Evolutionary conservation across 2,329 filamentous ascomycete species (phyloP), one percentile per base, ranked within the genome.

Genomic region (Neonectria sp.): DNA sequence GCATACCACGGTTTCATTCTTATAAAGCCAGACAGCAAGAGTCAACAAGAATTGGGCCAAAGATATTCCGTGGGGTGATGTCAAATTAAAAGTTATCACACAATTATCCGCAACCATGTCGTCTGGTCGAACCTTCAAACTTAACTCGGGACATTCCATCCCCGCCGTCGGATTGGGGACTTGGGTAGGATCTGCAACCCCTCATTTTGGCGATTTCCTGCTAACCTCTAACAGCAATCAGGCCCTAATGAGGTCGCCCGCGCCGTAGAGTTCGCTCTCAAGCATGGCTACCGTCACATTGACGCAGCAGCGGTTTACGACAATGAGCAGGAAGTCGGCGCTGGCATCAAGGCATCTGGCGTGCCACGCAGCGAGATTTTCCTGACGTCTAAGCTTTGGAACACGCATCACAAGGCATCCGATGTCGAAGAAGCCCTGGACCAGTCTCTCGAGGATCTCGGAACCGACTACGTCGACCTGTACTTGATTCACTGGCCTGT

Each of bases 321-420:
- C 29, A 85, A 84, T 29, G 82, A 84, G 60, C 74, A 76, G 3
- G 81, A 80, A 60, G 80, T 84, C 24, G 82, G 81, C 12, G 73
- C 74, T 45, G 83, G 80, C 8, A 81, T 84, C 61, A 62, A 56
- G 21, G 65, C 61, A 6, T 65, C 77, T 15, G 78, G 80, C 37
- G 71, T 83, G 17, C 76, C 77, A 17, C 79, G 80, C 24, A 77
- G 69, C 7, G 78, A 82, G 11, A 76, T 85, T 55, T 80, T 85
- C 76, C 78, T 88, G 33, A 90, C 88, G 13, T 86, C 84, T 65
- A 90, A 90, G 80, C 81, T 90, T 15, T 90, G 87, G 87, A 89
- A 89, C 78, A 87, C 82, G 8, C 80, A 85, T 46, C 86, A 88
- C 70, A 77, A 79, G 33, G 80, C 81, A 1, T 77, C 83, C 33